These are phyloP conservation scores for Canariomyces notabilis DNA, from an alignment of 2,329 filamentous ascomycete species.

Conservation along the genomic window DNA sequence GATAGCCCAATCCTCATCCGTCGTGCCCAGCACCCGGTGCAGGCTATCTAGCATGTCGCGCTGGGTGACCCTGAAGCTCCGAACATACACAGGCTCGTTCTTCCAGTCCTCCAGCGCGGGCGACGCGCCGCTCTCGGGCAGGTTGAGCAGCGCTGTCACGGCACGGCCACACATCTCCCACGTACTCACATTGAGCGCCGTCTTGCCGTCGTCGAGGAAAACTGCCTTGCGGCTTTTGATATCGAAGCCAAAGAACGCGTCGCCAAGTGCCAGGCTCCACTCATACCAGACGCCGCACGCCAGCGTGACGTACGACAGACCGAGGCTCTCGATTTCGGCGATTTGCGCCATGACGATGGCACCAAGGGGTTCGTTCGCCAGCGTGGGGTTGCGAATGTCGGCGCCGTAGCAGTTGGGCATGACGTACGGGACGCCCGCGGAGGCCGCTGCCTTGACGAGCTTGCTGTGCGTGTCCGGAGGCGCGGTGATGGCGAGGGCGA, in stretches of 20 bases:
- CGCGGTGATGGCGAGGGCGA: conserved; percentile 40
- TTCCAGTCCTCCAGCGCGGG: conserved; percentile 16
- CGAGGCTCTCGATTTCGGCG: conserved; percentile 37
- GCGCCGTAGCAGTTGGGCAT: conserved; percentile 44
- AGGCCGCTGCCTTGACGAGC: conserved; percentile 44
- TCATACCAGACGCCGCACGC: conserved; percentile 49
- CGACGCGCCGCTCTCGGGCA: conserved; percentile 27
- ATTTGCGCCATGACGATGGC: conserved; percentile 20
- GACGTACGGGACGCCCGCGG: conserved; percentile 46
- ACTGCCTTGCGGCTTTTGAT: conserved; percentile 16
- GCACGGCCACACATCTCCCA: conserved; percentile 46
- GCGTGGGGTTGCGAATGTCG: conserved; percentile 25
- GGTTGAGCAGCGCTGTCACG: conserved; percentile 39
- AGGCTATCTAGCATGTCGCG: conserved; percentile 60
- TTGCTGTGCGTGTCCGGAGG: conserved; percentile 39
- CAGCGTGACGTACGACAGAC: conserved; percentile 31
- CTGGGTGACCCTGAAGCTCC: conserved; percentile 56
- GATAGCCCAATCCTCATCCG: conserved; percentile 57
- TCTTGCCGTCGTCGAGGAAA: conserved; percentile 53
- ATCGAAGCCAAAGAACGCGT: conserved; percentile 24
- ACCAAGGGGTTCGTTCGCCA: conserved; percentile 8
- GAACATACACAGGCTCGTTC: conserved; percentile 47
- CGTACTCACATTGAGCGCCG: conserved; percentile 53
- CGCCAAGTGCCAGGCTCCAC: conserved; percentile 37
- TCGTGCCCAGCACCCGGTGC: conserved; percentile 52